Base-by-base conservation (phyloP, 2,329 filamentous ascomycete species). In the Fusarium mangiferae region DNA sequence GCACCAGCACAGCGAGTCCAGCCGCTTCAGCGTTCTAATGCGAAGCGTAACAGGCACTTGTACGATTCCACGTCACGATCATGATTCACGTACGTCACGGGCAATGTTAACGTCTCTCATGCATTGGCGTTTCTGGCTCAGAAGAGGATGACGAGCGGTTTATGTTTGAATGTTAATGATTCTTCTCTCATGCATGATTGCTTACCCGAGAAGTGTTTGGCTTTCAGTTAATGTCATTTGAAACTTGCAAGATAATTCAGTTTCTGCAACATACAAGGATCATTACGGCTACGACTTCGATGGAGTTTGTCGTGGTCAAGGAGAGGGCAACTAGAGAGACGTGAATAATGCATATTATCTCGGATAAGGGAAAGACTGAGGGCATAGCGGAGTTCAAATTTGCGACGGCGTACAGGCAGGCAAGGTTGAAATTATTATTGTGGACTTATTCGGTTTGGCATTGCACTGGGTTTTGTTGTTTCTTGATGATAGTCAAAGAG, bases 41-140 rank as follows among this genome's bases (percentile, higher is more conserved):
- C 74, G 54, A 64, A 63, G 64, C 61, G 70, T 52, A 70, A 64
- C 56, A 68, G 62, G 48, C 57, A 70, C 62, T 73, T 77, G 74
- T 74, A 75, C 65, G 54, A 74, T 67, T 72, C 59, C 74, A 74
- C 74, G 82, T 83, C 77, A 86, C 80, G 84, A 85, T 85, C 79
- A 86, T 84, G 82, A 82, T 74, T 80, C 70, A 81, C 73, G 78
- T 75, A 77, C 74, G 73, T 83, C 76, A 85, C 80, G 83, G 83
- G 79, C 80, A 76, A 81, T 81, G 67, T 83, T 78, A 66, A 84
- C 80, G 80, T 83, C 76, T 78, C 84, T 83, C 83, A 84, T 85
- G 79, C 80, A 80, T 80, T 81, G 84, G 84, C 83, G 83, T 85
- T 85, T 72, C 51, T 59, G 77, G 77, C 72, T 78, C 63, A 56